These are phyloP conservation scores for Rhododendron mucronatum DNA, from an alignment of 148 eudicot species.

Conservation along the genomic window DNA sequence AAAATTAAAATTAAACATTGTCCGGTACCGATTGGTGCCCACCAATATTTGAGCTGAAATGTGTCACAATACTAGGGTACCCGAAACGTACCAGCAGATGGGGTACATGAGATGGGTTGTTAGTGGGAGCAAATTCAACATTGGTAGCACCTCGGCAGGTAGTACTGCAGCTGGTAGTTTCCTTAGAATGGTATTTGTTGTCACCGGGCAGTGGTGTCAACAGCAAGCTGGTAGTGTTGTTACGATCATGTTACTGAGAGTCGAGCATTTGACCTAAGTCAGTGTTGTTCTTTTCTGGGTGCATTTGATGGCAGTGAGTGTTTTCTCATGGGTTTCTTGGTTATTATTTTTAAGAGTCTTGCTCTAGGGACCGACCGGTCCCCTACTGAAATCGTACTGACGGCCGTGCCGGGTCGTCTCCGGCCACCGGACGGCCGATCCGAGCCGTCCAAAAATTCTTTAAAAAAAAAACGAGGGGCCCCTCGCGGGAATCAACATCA, in stretches of 20 bases:
- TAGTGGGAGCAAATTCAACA: background rate
- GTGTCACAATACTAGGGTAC: background rate
- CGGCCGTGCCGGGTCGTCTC: too few relatives aligned
- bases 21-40: background rate
- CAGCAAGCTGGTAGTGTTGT: background rate
- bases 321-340: background rate
- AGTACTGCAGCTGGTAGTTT: slow-evolving; percentile 5
- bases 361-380: too few relatives aligned
- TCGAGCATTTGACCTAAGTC: background rate
- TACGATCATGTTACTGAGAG: background rate
- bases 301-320: background rate
- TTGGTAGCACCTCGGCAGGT: background rate
- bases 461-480: too few relatives aligned
- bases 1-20: too few relatives aligned
- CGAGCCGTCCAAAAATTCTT: too few relatives aligned
- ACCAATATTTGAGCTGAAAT: background rate
- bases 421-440: too few relatives aligned
- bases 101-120: background rate
- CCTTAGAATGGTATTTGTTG: background rate
- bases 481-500: too few relatives aligned
- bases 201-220: background rate
- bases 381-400: too few relatives aligned
- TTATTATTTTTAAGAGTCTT: background rate
- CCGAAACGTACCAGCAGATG: background rate
- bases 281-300: background rate